phyloP scores from a whole-genome alignment of 164 flowering plant species.

The Nymphaea colorata region DNA sequence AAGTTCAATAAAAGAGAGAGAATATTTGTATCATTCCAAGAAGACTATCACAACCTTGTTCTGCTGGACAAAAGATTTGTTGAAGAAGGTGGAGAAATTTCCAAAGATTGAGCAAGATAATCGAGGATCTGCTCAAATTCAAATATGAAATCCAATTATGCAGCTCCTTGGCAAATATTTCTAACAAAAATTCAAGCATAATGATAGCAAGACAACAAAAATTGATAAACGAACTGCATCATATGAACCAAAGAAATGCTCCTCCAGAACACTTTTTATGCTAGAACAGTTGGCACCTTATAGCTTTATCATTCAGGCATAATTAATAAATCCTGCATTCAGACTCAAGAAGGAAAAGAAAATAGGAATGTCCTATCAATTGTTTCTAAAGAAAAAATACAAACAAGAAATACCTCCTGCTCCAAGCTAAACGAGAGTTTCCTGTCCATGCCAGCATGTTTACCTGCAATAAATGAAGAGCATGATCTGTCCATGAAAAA shows the following conservation, averaged over 20 bases:
- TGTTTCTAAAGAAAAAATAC: too few relatives aligned
- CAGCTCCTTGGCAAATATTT: not conserved
- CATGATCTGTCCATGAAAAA: not conserved
- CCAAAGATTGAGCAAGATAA: conserved; percentile 76
- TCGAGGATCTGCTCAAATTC: conserved; percentile 50
- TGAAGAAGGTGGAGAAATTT: conserved; percentile 65
- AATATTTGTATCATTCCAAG: not conserved
- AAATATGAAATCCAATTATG: not conserved
- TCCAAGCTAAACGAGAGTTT: conserved; percentile 83
- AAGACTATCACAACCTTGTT: conserved; percentile 47
- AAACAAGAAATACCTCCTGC: conserved; percentile 49
- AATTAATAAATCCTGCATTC: too few relatives aligned
- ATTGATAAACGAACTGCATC: too few relatives aligned
- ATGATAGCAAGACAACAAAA: too few relatives aligned
- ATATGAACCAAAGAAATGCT: too few relatives aligned
- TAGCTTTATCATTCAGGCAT: too few relatives aligned
- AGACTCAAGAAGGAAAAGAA: too few relatives aligned
- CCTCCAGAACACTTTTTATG: too few relatives aligned
- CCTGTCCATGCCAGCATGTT: conserved; percentile 78
- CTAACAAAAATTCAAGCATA: too few relatives aligned
- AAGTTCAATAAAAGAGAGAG: conserved; percentile 1
- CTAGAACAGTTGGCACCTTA: too few relatives aligned
- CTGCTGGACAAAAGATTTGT: conserved; percentile 46
- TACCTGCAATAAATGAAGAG: conserved; percentile 33
- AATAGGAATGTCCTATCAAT: too few relatives aligned